Base-by-base conservation (phyloP, 768 basidiomycete species). In the Leccinum longicurvipes region DNA sequence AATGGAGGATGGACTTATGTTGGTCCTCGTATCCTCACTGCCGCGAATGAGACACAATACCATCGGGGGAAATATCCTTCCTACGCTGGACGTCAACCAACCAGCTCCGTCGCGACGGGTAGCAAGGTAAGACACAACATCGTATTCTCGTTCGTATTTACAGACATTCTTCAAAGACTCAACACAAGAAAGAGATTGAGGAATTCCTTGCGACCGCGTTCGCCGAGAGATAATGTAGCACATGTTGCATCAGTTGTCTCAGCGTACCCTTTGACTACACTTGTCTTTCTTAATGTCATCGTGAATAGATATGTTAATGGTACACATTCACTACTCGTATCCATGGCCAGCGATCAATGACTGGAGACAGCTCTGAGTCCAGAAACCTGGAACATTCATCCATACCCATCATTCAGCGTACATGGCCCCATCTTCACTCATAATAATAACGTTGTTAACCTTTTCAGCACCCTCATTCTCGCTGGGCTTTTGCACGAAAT, bases 1-100 rank as follows among this genome's bases (percentile, higher is more conserved):
- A 94, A 93, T 66, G 97, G 97, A 62, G 86, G 93, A 2, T 99
- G 97, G 97, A 91, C 89, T 41, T 97, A 99, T 67, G 85, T 97
- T 56, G 94, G 91, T 24, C 91, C 94, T 46, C 85, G 95, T 53
- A 86, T 98, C 66, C 86, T 89, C 71, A 98, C 96, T 45, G 93
- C 96, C n/a, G 87, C 90, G 47, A 85, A 87, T 64, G 80, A 91
- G 75, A 96, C 95, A 6, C 78, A 89, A 70, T 81, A 97, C 74
- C 97, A 99, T 77, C 85, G 85, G 74, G 85, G 85, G 69, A 94
- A 95, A 74, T 91, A 93, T 68, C 90, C 95, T 11, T 78, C 79
- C 67, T 97, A 97, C 67, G 96, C 95, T 39, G 94, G 97, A 17
- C 85, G 97, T 54, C 89, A 85, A 55, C 97, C 97, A 0, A 93